Evolutionary conservation across 371 early-diverging fungal species (phyloP).

Genomic region (Rhizopus arrhizus): DNA sequence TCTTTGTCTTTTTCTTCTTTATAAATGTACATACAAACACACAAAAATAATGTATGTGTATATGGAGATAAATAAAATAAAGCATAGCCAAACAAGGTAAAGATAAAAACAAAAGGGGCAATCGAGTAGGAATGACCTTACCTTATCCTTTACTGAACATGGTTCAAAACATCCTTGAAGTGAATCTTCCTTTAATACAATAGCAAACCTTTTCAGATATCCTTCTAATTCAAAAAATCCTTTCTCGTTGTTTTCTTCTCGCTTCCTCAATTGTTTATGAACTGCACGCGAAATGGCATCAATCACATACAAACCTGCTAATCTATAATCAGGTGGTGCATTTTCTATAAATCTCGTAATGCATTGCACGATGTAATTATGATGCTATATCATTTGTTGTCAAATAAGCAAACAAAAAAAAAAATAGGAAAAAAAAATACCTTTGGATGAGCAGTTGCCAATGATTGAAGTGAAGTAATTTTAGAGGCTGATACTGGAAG

Average conservation of each 20-base stretch:
- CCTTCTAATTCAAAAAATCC: slow-evolving; percentile 28
- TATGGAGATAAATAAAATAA: slow-evolving; percentile 8
- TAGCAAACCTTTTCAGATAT: slow-evolving; percentile 45
- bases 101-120: slow-evolving; percentile 1
- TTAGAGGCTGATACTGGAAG: slow-evolving; percentile 68
- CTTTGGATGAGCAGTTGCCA: slow-evolving; percentile 60
- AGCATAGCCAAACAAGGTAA: not conserved
- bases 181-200: slow-evolving; percentile 38
- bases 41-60: too few relatives aligned
- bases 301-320: slow-evolving; percentile 70
- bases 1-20: too few relatives aligned
- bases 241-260: slow-evolving; percentile 29
- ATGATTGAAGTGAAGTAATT: slow-evolving; percentile 54
- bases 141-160: slow-evolving; percentile 53
- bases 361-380: slow-evolving; percentile 60
- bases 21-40: too few relatives aligned
- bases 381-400: slow-evolving; percentile 47
- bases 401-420: not conserved
- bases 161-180: slow-evolving; percentile 36
- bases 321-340: slow-evolving; percentile 61
- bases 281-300: slow-evolving; percentile 65
- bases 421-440: slow-evolving; percentile 32
- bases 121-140: slow-evolving; percentile 26
- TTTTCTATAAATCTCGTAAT: slow-evolving; percentile 57
- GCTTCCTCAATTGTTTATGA: slow-evolving; percentile 41